Evolutionary conservation across 306 rosid genomes (phyloP).

Genomic region (Prunus fruticosa): DNA sequence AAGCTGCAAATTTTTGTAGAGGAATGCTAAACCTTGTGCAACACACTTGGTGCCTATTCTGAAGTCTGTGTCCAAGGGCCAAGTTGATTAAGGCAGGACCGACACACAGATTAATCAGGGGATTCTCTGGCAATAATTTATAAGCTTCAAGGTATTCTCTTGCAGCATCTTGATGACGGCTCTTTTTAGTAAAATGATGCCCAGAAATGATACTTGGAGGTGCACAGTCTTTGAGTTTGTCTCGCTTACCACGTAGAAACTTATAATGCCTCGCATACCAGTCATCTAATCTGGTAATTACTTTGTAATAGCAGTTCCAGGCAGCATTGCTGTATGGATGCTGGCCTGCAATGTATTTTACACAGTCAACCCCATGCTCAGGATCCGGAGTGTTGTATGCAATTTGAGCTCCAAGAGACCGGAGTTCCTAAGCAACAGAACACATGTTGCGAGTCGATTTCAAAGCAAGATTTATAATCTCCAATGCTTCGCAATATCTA

Average conservation of each 20-base stretch:
- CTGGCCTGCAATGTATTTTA: constrained; percentile 71
- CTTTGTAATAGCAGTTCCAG: constrained; percentile 98
- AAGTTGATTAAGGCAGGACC: constrained; percentile 85
- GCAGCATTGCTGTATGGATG: constrained; percentile 77
- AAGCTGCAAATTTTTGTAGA: constrained; percentile 64
- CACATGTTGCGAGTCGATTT: constrained; percentile 47
- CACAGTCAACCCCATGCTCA: constrained; percentile 80
- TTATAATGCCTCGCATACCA: constrained; percentile 72
- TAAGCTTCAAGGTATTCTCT: constrained; percentile 89
- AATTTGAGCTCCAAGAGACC: constrained; percentile 84
- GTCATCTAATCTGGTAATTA: constrained; percentile 71
- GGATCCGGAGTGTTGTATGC: constrained; percentile 85
- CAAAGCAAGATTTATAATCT: constrained; percentile 67
- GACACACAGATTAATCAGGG: constrained; percentile 82
- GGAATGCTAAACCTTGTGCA: constrained; percentile 85
- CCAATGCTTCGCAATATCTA: constrained; percentile 78
- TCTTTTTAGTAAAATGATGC: constrained; percentile 62
- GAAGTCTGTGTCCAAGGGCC: constrained; percentile 82
- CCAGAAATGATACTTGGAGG: constrained; percentile 76
- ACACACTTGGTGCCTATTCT: constrained; percentile 84
- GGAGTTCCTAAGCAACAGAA: constrained; percentile 66
- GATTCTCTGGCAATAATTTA: constrained; percentile 64
- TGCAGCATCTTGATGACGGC: constrained; percentile 93
- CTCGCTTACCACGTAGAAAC: constrained; percentile 59
- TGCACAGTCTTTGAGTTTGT: constrained; percentile 61